Evolutionary conservation across 495 filamentous ascomycete genomes (phyloP).

Genomic region (Chaetomium cochliodes): DNA sequence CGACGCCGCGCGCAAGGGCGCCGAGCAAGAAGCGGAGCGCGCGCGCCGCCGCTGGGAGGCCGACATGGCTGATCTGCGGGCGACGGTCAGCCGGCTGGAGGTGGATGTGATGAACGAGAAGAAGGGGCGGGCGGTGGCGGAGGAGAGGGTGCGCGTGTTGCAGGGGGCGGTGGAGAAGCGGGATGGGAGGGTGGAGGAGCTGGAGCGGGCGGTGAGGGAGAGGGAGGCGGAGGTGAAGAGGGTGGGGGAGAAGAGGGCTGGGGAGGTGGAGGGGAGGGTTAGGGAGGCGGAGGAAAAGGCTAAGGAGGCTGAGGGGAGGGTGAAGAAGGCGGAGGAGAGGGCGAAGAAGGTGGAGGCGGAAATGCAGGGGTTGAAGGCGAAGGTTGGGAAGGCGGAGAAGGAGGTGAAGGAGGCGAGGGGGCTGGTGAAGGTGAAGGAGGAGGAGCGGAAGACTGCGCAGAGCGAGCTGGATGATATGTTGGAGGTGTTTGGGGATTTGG

Average conservation of each 20-base stretch:
- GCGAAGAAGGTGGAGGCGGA: constrained; percentile 28
- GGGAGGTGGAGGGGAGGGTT: constrained; percentile 43
- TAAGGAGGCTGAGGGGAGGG: constrained; percentile 26
- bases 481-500: constrained; percentile 85
- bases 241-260: constrained; percentile 21
- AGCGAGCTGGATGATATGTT: constrained; percentile 78
- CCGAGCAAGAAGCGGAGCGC: constrained; percentile 45
- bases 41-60: constrained; percentile 48
- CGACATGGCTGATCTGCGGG: constrained; percentile 61
- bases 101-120: constrained; percentile 60
- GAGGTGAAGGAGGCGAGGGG: constrained; percentile 16
- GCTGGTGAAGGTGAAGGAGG: constrained; percentile 30
- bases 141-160: constrained; percentile 26
- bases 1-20: constrained; percentile 29
- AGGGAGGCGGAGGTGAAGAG: constrained; percentile 10
- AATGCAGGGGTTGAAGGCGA: constrained; percentile 29
- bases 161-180: constrained; percentile 12
- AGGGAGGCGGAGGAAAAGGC: constrained; percentile 44
- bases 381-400: constrained; percentile 30
- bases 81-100: constrained; percentile 57
- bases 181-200: constrained; percentile 15
- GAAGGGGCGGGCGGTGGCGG: constrained; percentile 47
- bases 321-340: constrained; percentile 20
- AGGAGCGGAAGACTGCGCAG: constrained; percentile 55
- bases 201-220: constrained; percentile 11